Evolutionary conservation across 306 rosid species (phyloP).

Genomic region (Trifolium dubium): DNA sequence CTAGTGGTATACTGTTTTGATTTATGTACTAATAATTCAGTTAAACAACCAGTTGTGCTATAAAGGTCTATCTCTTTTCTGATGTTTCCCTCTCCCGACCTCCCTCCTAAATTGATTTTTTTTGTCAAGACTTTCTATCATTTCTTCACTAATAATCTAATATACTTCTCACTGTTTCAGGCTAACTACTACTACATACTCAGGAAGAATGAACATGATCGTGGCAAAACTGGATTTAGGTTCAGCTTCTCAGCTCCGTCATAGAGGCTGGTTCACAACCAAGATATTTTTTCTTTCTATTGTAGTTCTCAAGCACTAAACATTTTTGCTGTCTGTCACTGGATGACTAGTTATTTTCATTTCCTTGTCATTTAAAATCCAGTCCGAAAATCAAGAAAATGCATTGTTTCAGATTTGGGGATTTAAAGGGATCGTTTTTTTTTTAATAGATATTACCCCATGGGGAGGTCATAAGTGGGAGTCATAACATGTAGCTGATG

Average conservation of each 20-base stretch:
- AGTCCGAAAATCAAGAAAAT: slow-evolving; percentile 47
- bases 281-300: slow-evolving; percentile 40
- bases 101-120: slow-evolving; percentile 27
- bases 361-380: slow-evolving; percentile 46
- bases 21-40: slow-evolving; percentile 31
- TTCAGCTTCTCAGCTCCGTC: slow-evolving; percentile 91
- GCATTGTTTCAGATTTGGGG: slow-evolving; percentile 39
- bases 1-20: slow-evolving; percentile 1
- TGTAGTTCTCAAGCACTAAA: slow-evolving; percentile 36
- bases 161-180: slow-evolving; percentile 54
- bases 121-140: slow-evolving; percentile 16
- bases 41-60: slow-evolving; percentile 3
- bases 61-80: slow-evolving; percentile 23
- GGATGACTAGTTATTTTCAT: slow-evolving; percentile 26
- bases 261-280: slow-evolving; percentile 44
- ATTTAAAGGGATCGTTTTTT: slow-evolving; percentile 43
- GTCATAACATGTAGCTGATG: slow-evolving; percentile 28
- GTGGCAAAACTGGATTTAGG: slow-evolving; percentile 91
- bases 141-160: slow-evolving; percentile 19
- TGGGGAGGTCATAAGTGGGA: slow-evolving; percentile 16
- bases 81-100: slow-evolving; percentile 5
- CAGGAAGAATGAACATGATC: slow-evolving; percentile 71
- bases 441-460: slow-evolving; percentile 31
- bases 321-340: slow-evolving; percentile 29
- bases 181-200: slow-evolving; percentile 82